Conservation (phyloP, 1,284 basidiomycete species). For the Melampsora americana region DNA sequence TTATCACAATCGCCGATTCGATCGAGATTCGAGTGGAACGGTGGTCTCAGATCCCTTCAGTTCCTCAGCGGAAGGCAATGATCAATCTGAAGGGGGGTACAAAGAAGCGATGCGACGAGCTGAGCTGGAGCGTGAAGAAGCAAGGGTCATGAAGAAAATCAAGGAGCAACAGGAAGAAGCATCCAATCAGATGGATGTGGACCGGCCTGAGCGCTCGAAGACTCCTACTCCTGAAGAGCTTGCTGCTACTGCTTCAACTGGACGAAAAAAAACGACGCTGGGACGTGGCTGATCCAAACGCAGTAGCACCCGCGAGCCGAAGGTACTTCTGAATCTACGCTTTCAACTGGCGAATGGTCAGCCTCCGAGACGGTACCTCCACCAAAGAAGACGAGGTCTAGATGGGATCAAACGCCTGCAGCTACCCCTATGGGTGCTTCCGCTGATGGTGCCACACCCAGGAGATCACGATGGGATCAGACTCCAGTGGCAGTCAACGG, state of each 20-base stretch:
- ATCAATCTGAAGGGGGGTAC: conserved; percentile 76
- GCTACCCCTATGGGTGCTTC: conserved; percentile 53
- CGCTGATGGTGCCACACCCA: conserved; percentile 63
- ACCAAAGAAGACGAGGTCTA: conserved; percentile 83
- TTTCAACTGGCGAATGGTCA: conserved; percentile 65
- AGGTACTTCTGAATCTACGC: conserved; percentile 56
- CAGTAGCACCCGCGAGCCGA: conserved; percentile 56
- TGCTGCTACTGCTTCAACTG: conserved; percentile 61
- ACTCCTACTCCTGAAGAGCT: conserved; percentile 29
- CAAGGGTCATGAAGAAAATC: conserved; percentile 74
- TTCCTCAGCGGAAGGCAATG: conserved; percentile 61
- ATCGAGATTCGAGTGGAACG: conserved; percentile 60
- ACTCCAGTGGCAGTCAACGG: conserved; percentile 59
- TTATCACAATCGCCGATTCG: conserved; percentile 90
- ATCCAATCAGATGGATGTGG: conserved; percentile 71
- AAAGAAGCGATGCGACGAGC: conserved; percentile 93
- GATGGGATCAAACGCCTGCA: conserved; percentile 86
- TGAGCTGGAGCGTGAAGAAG: conserved; percentile 88
- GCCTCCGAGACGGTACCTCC: conserved; percentile 66
- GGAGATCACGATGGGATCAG: conserved; percentile 93
- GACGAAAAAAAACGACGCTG: conserved; percentile 74
- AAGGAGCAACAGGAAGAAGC: conserved; percentile 80
- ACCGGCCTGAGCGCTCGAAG: conserved; percentile 57
- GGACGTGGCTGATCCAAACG: conserved; percentile 70
- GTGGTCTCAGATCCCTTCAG: conserved; percentile 72